Conservation (phyloP, 352 stramenopile genomes). For the Globisporangium nunn region DNA sequence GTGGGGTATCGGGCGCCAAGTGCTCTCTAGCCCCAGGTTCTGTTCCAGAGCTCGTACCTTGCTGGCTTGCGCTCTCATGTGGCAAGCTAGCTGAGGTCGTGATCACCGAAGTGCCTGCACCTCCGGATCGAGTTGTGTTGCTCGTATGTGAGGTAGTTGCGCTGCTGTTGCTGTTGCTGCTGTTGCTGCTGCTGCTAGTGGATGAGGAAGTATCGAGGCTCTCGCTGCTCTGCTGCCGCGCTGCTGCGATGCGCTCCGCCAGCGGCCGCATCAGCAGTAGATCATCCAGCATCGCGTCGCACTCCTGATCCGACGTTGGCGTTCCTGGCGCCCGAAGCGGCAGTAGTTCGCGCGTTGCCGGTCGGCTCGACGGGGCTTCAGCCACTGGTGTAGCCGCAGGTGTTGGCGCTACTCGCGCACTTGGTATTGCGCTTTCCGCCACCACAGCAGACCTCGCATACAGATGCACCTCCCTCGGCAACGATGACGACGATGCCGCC, state of each 20-base stretch:
- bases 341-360: not conserved
- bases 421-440: not conserved
- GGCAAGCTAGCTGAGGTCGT: no score
- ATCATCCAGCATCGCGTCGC: constrained; percentile 10
- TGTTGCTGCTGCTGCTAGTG: not conserved
- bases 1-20: no score
- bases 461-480: not conserved
- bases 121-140: no score
- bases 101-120: no score
- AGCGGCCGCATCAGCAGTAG: constrained; percentile 5
- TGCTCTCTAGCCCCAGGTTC: no score
- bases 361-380: not conserved
- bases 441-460: constrained; percentile 5
- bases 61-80: not conserved
- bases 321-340: not conserved
- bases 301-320: constrained; percentile 8
- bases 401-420: not conserved
- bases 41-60: not conserved
- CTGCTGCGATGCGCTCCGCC: constrained; percentile 7
- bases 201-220: not conserved
- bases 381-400: not conserved
- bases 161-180: not conserved
- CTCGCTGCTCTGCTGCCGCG: not conserved
- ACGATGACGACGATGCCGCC: not conserved
- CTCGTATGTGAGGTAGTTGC: not conserved